These are phyloP conservation scores for Mortierella claussenii DNA, from an alignment of 192 early-diverging fungal species.

Conservation along the genomic window DNA sequence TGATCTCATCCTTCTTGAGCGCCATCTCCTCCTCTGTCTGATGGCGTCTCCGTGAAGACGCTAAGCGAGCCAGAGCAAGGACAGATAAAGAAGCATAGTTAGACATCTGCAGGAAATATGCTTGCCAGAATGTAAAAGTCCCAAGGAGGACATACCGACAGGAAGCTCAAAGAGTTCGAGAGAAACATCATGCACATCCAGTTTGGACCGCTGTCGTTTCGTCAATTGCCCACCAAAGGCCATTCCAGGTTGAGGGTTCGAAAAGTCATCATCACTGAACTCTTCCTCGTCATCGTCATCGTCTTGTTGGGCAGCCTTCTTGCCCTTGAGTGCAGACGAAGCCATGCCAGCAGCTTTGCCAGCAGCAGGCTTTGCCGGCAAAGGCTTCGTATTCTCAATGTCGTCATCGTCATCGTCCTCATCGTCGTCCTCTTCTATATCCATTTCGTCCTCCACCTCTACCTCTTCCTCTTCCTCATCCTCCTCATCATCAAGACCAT, in stretches of 20 bases:
- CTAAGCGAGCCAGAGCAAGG: constrained; percentile 19
- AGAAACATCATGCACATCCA: constrained; percentile 67
- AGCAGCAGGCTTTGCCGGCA: constrained; percentile 15
- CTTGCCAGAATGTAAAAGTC: neutral
- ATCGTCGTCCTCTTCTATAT: constrained; percentile 21
- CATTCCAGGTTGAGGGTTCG: constrained; percentile 35
- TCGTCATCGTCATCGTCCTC: constrained; percentile 48
- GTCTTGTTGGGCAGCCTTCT: constrained; percentile 14
- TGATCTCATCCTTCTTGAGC: constrained; percentile 76
- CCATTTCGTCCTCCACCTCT: constrained; percentile 28
- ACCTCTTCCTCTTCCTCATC: constrained; percentile 47
- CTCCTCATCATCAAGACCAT: constrained; percentile 30
- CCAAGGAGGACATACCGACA: constrained; percentile 54
- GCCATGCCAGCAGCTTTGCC: neutral
- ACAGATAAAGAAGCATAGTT: neutral
- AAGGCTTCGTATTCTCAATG: constrained; percentile 40
- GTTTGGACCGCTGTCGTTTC: constrained; percentile 75
- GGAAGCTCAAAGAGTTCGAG: constrained; percentile 72
- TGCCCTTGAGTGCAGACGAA: constrained; percentile 24
- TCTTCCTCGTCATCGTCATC: constrained; percentile 32
- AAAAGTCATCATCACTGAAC: constrained; percentile 48
- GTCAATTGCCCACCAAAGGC: constrained; percentile 63
- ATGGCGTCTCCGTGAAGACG: constrained; percentile 69
- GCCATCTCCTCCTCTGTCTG: constrained; percentile 79
- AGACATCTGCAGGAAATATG: neutral